These are phyloP conservation scores for Chaetomium fimeti DNA, from an alignment of 495 filamentous ascomycete species.

Conservation along the genomic window DNA sequence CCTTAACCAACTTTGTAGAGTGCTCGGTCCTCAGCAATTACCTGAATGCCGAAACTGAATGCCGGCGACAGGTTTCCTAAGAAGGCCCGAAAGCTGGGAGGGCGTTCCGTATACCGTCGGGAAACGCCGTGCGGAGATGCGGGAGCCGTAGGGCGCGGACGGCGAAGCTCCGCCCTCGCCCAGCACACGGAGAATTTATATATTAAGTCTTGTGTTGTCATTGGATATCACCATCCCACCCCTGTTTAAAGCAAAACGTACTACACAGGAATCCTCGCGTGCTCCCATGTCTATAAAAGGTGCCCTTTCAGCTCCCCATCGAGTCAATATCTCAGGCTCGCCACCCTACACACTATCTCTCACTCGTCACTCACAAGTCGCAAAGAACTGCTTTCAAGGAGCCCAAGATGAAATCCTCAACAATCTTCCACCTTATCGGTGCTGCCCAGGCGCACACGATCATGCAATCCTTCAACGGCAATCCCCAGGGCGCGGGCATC, in stretches of 20 bases:
- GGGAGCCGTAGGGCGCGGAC: background rate
- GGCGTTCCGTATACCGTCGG: background rate
- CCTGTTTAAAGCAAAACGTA: background rate
- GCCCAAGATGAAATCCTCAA: constrained; percentile 1
- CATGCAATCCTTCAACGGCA: constrained; percentile 6
- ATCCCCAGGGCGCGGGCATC: background rate
- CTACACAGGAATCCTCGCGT: too few species aligned
- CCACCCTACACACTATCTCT: background rate
- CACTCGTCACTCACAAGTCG: background rate
- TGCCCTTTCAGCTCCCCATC: background rate
- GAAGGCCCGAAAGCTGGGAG: too few species aligned
- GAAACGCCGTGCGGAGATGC: background rate
- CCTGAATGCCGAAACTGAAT: too few species aligned
- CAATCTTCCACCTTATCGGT: background rate
- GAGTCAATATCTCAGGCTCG: background rate
- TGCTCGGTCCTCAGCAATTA: too few species aligned
- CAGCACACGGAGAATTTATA: background rate
- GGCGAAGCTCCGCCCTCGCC: constrained; percentile 7
- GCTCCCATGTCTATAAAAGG: background rate
- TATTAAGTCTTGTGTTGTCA: background rate
- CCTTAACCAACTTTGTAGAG: too few species aligned
- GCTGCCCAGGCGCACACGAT: constrained; percentile 1
- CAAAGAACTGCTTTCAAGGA: background rate
- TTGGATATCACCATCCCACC: background rate
- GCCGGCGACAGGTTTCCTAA: too few species aligned